A percentile compares a stretch with the other conserved stretches of the same genome.
phyloP scores from a whole-genome alignment of 108 stramenopile species.

The Craspedostauros australis region DNA sequence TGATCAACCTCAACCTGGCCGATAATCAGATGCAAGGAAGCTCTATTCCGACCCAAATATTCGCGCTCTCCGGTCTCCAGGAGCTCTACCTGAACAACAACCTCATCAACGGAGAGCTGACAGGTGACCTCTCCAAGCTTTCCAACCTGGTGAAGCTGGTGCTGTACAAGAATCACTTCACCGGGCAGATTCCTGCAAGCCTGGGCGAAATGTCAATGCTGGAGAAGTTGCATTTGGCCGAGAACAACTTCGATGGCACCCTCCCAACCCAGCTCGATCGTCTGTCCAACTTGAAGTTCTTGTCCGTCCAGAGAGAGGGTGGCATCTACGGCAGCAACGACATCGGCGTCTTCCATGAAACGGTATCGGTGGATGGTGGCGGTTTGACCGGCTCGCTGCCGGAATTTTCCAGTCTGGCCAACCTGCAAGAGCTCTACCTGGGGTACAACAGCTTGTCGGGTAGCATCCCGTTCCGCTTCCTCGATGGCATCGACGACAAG shows the following conservation, averaged over 20 bases:
- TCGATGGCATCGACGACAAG: constrained; percentile 29
- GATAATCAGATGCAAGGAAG: constrained; percentile 9
- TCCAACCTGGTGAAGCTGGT: constrained; percentile 30
- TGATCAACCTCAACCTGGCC: constrained; percentile 8
- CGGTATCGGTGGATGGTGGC: constrained; percentile 13
- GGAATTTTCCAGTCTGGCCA: constrained; percentile 10
- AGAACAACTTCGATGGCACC: constrained; percentile 23
- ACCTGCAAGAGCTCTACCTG: constrained; percentile 24
- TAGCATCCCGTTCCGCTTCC: constrained; percentile 39
- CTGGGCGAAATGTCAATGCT: constrained; percentile 26
- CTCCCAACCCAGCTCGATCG: constrained; percentile 23
- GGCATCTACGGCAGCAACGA: constrained; percentile 14
- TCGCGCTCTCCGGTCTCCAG: constrained; percentile 7
- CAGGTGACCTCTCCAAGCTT: too few species aligned
- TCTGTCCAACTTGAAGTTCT: constrained; percentile 29
- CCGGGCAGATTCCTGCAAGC: constrained; percentile 23
- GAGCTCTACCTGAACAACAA: constrained; percentile 36
- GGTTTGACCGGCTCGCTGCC: constrained; percentile 31
- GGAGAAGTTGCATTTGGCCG: constrained; percentile 19
- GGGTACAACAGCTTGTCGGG: constrained; percentile 40
- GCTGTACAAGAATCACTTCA: constrained; percentile 46
- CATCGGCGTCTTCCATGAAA: constrained; percentile 18
- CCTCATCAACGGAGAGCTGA: constrained; percentile 18
- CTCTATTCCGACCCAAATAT: constrained; percentile 19
- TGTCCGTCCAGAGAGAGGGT: constrained; percentile 36